Percentiles rank a stretch among this genome's conserved stretches.
Conservation (phyloP, 108 stramenopile species). For the Conticribra guillardii region DNA sequence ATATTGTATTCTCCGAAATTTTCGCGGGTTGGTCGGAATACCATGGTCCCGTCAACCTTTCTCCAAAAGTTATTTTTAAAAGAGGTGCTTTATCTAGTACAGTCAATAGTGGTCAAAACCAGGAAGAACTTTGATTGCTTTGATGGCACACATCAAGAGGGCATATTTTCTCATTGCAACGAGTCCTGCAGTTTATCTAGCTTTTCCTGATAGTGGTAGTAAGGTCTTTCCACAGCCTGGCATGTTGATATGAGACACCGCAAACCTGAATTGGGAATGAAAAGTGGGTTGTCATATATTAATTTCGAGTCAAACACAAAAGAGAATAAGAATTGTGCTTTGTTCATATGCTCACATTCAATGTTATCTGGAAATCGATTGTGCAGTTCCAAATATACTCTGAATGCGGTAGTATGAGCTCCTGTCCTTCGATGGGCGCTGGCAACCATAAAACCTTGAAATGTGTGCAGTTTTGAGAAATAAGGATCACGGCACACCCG, state of each 20-base stretch:
- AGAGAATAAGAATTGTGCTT: neutral
- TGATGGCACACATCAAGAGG: neutral
- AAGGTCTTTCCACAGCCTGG: conserved; percentile 55
- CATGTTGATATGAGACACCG: conserved; percentile 62
- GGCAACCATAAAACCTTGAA: conserved; percentile 73
- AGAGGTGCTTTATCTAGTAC: neutral
- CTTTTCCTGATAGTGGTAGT: conserved; percentile 58
- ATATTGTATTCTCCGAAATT: conserved; percentile 11
- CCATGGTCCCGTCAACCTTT: conserved; percentile 41
- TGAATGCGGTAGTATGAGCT: conserved; percentile 60
- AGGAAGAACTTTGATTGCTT: conserved; percentile 27
- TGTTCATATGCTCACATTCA: conserved; percentile 48
- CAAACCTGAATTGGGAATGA: conserved; percentile 35
- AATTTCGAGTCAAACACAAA: conserved; percentile 11
- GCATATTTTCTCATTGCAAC: neutral
- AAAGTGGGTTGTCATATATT: neutral
- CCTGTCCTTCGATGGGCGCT: conserved; percentile 80
- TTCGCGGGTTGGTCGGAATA: conserved; percentile 35
- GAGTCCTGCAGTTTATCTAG: conserved; percentile 52
- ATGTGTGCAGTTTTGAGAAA: neutral
- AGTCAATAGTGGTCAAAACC: neutral
- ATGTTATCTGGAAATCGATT: conserved; percentile 72
- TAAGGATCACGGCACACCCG: neutral
- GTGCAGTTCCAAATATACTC: conserved; percentile 78
- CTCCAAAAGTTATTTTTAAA: conserved; percentile 44